Base-by-base conservation (phyloP, 2,329 filamentous ascomycete species). In the Penicillium sp. region DNA sequence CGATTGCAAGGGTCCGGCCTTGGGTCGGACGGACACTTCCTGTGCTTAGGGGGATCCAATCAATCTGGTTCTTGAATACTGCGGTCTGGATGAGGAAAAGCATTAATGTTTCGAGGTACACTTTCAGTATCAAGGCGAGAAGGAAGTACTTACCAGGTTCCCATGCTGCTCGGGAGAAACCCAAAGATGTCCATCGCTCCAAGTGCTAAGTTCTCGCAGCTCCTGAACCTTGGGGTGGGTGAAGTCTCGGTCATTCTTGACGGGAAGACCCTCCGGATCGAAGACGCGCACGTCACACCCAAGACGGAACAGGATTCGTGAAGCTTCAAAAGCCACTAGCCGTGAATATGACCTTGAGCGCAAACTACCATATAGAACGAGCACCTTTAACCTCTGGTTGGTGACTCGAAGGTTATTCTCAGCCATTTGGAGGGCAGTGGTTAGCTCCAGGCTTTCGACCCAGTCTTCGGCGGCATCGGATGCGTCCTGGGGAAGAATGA, bases 61-160 rank as follows among this genome's bases (percentile, higher is more conserved):
- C 87, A 50, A 89, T 89, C 63, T 89, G 86, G 63, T 88, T 87
- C 63, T 89, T 89, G 79, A 89, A 89, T 0, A 89, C 83, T 4
- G 82, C 85, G 0, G 86, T 88, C 79, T 55, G 11, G 20, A 42
- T 31, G 37, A n/a, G 17, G 41, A 37, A 47, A 28, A 3, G 8
- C 6, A 20, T 47, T 47, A 47, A 47, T 31, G 11, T 6, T 11
- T 31, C 14, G n/a, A 14, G 22, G 14, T 15, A n/a, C 7, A 47
- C 1, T 47, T 7, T 20, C 3, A 3, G 5, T 2, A 45, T 47
- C 22, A 47, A 15, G 7, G 3, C 14, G 25, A n/a, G 20, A 14
- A 20, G 5, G 17, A n/a, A 14, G 17, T 8, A 65, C 78, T 65
- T 57, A 85, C 83, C 42, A 89, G 65, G 63, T 86, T 88, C 0